Evolutionary conservation across 2,329 filamentous ascomycete genomes (phyloP).

Genomic region (Fusarium irregulare): DNA sequence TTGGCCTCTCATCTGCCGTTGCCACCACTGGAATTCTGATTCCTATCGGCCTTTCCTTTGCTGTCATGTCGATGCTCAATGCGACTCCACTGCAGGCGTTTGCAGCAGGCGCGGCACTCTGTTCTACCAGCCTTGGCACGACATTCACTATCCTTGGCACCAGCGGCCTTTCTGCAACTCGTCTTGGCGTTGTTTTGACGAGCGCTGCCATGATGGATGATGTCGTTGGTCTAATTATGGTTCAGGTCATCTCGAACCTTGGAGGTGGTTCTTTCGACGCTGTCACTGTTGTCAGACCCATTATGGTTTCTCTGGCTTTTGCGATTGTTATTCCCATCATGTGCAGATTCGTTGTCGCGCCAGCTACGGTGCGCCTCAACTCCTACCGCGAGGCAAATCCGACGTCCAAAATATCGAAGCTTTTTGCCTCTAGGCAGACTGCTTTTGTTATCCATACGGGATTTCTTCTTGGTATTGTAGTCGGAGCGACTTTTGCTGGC

Average conservation of each 20-base stretch:
- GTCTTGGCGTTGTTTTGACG: conserved; percentile 71
- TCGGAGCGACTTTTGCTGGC: conserved; percentile 67
- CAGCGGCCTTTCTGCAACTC: conserved; percentile 56
- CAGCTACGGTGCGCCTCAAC: conserved; percentile 54
- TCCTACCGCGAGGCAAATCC: conserved; percentile 42
- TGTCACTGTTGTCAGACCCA: conserved; percentile 56
- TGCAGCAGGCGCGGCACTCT: conserved; percentile 77
- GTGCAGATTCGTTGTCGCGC: conserved; percentile 59
- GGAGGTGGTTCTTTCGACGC: conserved; percentile 52
- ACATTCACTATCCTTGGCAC: conserved; percentile 66
- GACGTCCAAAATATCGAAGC: conserved; percentile 31
- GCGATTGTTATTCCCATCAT: conserved; percentile 59
- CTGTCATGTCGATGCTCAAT: conserved; percentile 61
- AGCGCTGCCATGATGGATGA: conserved; percentile 86
- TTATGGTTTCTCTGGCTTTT: conserved; percentile 64
- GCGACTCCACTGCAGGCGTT: conserved; percentile 72
- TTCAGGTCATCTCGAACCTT: conserved; percentile 77
- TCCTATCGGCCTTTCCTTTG: conserved; percentile 75
- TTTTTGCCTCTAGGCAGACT: conserved; percentile 49
- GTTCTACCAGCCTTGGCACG: conserved; percentile 79
- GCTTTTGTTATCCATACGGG: conserved; percentile 60
- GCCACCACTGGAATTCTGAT: conserved; percentile 72
- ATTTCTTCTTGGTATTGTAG: conserved; percentile 61
- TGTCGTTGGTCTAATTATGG: conserved; percentile 80
- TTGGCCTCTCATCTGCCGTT: conserved; percentile 69